A percentile compares a stretch with the other conserved stretches of the same genome.
These are phyloP conservation scores for Rhodomyrtus psidioides DNA, from an alignment of 441 rosid genomes.

Conservation along the genomic window DNA sequence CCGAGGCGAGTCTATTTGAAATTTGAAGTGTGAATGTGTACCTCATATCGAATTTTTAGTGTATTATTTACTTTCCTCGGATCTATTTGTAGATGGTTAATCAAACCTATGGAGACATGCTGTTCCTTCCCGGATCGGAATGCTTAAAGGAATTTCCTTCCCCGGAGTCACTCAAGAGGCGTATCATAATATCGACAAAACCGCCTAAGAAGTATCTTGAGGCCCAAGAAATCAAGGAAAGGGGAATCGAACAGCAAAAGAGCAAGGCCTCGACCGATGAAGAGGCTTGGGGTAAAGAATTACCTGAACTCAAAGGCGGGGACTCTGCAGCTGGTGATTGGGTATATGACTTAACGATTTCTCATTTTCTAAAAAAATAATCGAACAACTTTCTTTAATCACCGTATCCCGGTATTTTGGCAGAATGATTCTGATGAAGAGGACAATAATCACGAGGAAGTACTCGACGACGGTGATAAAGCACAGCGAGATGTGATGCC, in stretches of 20 bases:
- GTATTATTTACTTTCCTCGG: neutral
- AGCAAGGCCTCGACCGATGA: neutral
- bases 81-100: slow-evolving; percentile 1
- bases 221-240: neutral
- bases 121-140: slow-evolving; percentile 1
- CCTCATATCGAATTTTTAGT: neutral
- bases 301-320: neutral
- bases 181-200: slow-evolving; percentile 6
- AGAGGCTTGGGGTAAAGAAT: neutral
- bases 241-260: neutral
- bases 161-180: neutral
- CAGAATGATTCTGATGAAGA: slow-evolving; percentile 4
- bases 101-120: slow-evolving; percentile 5
- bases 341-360: neutral
- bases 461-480: neutral
- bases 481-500: neutral
- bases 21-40: neutral
- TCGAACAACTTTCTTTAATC: neutral
- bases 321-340: neutral
- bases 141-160: slow-evolving; percentile 8
- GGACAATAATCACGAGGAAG: neutral
- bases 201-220: slow-evolving; percentile 7
- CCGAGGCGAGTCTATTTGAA: neutral
- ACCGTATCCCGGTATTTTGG: neutral
- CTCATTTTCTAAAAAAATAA: neutral